Percentiles rank a stretch among this genome's conserved stretches.
phyloP scores from a whole-genome alignment of 2,329 filamentous ascomycete genomes.

The Colletotrichum sp. region DNA sequence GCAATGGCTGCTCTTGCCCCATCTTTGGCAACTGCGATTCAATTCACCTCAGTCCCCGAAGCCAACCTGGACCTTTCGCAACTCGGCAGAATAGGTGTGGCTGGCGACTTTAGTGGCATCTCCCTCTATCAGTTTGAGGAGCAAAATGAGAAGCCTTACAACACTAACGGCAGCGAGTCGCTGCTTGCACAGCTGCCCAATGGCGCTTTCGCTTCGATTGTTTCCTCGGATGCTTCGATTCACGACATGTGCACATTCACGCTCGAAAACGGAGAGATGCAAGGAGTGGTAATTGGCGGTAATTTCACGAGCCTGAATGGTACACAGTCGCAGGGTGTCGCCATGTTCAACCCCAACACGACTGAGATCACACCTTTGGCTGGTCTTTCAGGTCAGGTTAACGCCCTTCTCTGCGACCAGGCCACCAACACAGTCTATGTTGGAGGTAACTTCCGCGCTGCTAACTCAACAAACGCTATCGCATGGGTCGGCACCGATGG shows the following conservation, averaged over 20 bases:
- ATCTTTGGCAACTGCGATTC: conserved; percentile 53
- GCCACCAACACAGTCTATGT: conserved; percentile 83
- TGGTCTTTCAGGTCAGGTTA: conserved; percentile 85
- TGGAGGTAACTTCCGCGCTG: conserved; percentile 82
- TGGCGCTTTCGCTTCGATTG: conserved; percentile 77
- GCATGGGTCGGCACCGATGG: conserved; percentile 73
- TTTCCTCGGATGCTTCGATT: conserved; percentile 83
- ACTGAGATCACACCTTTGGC: conserved; percentile 73
- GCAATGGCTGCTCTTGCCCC: conserved; percentile 45
- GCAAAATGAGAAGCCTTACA: conserved; percentile 72
- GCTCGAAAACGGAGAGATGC: conserved; percentile 66
- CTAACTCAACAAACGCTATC: conserved; percentile 88
- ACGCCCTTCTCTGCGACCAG: conserved; percentile 81
- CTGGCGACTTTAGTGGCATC: conserved; percentile 89
- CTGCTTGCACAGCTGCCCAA: conserved; percentile 85
- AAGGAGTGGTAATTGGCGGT: conserved; percentile 85
- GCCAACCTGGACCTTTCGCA: conserved; percentile 79
- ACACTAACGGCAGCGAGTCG: conserved; percentile 79
- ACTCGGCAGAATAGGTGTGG: conserved; percentile 83
- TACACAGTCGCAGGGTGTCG: conserved; percentile 77
- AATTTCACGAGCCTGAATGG: conserved; percentile 93
- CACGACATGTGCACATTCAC: conserved; percentile 85
- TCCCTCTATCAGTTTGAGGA: conserved; percentile 87
- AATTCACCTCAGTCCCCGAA: conserved; percentile 66
- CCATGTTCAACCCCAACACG: conserved; percentile 78